Evolutionary conservation across 192 early-diverging fungal species (phyloP).

Genomic region (Coemansia umbellata): DNA sequence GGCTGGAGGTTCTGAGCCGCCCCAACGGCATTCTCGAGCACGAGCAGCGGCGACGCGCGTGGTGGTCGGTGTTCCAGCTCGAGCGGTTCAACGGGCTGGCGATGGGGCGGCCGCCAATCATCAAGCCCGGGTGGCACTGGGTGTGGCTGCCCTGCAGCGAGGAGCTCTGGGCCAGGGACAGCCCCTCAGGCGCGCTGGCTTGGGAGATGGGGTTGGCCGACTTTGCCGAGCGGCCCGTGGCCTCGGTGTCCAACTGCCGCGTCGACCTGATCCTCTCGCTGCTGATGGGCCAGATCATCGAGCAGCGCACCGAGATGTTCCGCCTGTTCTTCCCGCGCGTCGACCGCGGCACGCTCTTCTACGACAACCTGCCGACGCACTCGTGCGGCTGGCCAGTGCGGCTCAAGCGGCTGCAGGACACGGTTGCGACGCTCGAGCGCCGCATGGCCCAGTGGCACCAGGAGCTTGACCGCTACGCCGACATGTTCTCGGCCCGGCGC

Average conservation of each 20-base stretch:
- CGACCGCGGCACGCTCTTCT: slow-evolving; percentile 43
- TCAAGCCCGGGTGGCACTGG: slow-evolving; percentile 53
- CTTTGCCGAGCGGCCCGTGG: slow-evolving; percentile 16
- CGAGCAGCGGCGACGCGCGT: slow-evolving; percentile 41
- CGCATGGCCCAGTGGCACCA: slow-evolving; percentile 43
- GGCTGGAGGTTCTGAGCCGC: slow-evolving; percentile 40
- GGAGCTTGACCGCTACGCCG: slow-evolving; percentile 41
- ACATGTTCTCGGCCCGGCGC: slow-evolving; percentile 36
- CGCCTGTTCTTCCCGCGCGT: slow-evolving; percentile 49
- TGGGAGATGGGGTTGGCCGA: slow-evolving; percentile 45
- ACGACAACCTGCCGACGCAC: slow-evolving; percentile 50
- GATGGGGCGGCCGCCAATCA: slow-evolving; percentile 48
- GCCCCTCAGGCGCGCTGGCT: slow-evolving; percentile 28
- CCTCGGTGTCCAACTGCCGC: slow-evolving; percentile 31
- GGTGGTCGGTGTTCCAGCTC: slow-evolving; percentile 49
- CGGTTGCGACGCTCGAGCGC: slow-evolving; percentile 24
- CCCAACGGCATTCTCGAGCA: slow-evolving; percentile 41
- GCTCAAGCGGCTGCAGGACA: slow-evolving; percentile 14
- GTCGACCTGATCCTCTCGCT: slow-evolving; percentile 41
- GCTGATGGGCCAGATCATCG: slow-evolving; percentile 46
- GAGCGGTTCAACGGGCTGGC: slow-evolving; percentile 50
- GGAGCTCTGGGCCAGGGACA: slow-evolving; percentile 32
- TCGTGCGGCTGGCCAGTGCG: slow-evolving; percentile 22
- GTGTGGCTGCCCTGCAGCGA: slow-evolving; percentile 50
- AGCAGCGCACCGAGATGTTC: slow-evolving; percentile 49